Conservation (phyloP, 441 rosid genomes). For the Manihot esculenta region DNA sequence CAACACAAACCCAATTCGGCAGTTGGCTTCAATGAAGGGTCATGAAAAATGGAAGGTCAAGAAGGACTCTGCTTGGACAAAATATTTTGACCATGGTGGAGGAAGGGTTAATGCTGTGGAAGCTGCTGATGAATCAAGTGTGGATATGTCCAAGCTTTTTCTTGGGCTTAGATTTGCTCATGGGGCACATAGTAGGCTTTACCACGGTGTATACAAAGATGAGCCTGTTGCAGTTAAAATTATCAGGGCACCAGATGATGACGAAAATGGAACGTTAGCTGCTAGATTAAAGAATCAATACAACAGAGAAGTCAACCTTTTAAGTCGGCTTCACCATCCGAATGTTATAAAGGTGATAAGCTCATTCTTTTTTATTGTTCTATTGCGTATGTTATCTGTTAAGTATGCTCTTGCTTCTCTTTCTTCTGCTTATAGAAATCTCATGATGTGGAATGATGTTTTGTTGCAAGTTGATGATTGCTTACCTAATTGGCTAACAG, state of each 20-base stretch:
- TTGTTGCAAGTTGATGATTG: background rate
- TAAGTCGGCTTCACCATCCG: slow-evolving; percentile 67
- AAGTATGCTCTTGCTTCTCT: background rate
- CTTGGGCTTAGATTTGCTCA: slow-evolving; percentile 93
- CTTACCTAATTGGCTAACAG: slow-evolving; percentile 1
- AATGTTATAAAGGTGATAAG: slow-evolving; percentile 85
- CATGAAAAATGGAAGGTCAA: slow-evolving; percentile 53
- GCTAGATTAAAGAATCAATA: slow-evolving; percentile 81
- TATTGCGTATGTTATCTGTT: background rate
- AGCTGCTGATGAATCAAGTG: slow-evolving; percentile 61
- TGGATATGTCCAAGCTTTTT: slow-evolving; percentile 82
- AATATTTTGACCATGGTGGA: slow-evolving; percentile 76
- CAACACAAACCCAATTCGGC: slow-evolving; percentile 56
- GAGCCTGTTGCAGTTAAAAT: slow-evolving; percentile 96
- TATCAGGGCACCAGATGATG: slow-evolving; percentile 82
- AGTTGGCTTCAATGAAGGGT: slow-evolving; percentile 57
- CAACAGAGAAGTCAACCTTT: slow-evolving; percentile 75
- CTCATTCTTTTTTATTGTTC: background rate
- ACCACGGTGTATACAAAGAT: slow-evolving; percentile 86
- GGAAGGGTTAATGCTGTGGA: slow-evolving; percentile 80
- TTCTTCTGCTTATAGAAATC: slow-evolving; percentile 1
- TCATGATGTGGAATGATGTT: background rate
- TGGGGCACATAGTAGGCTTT: slow-evolving; percentile 86
- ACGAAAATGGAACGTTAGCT: slow-evolving; percentile 65
- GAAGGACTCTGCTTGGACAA: slow-evolving; percentile 81